These are phyloP conservation scores for Uronychia setigera DNA, from an alignment of 73 alveolate species.

Conservation along the genomic window DNA sequence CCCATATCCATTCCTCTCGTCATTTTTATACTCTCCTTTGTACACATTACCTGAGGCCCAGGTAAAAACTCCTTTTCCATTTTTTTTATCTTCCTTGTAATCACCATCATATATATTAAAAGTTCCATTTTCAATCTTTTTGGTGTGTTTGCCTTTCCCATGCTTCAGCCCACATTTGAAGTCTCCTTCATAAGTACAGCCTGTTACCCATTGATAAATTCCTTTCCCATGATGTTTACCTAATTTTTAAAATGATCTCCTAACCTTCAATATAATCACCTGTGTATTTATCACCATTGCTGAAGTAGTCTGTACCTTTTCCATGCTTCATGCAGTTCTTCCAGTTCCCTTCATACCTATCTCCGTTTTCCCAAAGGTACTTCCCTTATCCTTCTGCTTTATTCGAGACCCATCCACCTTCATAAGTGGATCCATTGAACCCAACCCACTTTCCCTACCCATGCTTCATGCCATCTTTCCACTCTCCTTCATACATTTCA, in stretches of 20 bases:
- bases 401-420: constrained; percentile 32
- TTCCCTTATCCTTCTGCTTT: constrained; percentile 92
- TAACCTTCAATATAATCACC: constrained; percentile 58
- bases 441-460: constrained; percentile 52
- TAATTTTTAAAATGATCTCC: neutral
- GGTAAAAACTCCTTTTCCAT: constrained; percentile 29
- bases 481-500: constrained; percentile 45
- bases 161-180: constrained; percentile 70
- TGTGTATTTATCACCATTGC: constrained; percentile 59
- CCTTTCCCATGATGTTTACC: constrained; percentile 59
- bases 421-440: constrained; percentile 3
- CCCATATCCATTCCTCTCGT: constrained; percentile 29
- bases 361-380: constrained; percentile 87
- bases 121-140: constrained; percentile 56
- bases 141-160: constrained; percentile 86
- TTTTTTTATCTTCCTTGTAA: constrained; percentile 36
- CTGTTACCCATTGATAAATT: constrained; percentile 32
- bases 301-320: constrained; percentile 59
- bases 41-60: constrained; percentile 18
- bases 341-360: constrained; percentile 88
- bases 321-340: constrained; percentile 60
- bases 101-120: constrained; percentile 45
- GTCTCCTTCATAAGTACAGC: constrained; percentile 51
- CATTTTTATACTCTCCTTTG: constrained; percentile 19
- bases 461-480: constrained; percentile 32